Evolutionary conservation across 2,329 filamentous ascomycete species (phyloP).

Genomic region (Zelopaecilomyces penicillatus): DNA sequence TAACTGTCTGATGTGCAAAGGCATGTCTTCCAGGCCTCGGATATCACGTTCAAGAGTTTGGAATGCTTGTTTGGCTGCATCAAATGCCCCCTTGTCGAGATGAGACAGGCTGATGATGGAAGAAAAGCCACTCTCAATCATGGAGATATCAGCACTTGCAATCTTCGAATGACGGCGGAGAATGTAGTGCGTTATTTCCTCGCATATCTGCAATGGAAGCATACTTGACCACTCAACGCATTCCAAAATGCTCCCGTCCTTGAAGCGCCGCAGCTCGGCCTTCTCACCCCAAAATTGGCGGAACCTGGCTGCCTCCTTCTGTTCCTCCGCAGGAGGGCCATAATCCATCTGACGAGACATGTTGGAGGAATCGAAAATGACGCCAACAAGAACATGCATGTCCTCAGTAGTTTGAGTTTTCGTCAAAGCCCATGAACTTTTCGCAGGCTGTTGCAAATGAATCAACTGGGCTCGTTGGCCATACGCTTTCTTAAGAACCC

Average conservation of each 20-base stretch:
- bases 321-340: constrained; percentile 78
- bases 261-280: constrained; percentile 86
- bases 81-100: constrained; percentile 52
- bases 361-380: constrained; percentile 66
- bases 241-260: constrained; percentile 88
- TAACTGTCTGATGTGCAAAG: constrained; percentile 77
- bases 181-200: constrained; percentile 71
- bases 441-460: constrained; percentile 39
- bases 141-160: constrained; percentile 42
- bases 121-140: constrained; percentile 44
- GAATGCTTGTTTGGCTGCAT: constrained; percentile 61
- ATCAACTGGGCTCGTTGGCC: constrained; percentile 66
- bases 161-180: constrained; percentile 61
- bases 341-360: constrained; percentile 74
- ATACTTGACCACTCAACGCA: constrained; percentile 76
- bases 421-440: constrained; percentile 22
- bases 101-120: constrained; percentile 37
- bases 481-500: constrained; percentile 60
- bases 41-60: constrained; percentile 67
- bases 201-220: constrained; percentile 56
- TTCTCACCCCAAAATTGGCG: constrained; percentile 93
- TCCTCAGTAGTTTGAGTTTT: constrained; percentile 12
- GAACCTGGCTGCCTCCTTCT: constrained; percentile 72
- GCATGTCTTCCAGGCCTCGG: constrained; percentile 70
- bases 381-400: constrained; percentile 49